These are phyloP conservation scores for Penicillium paradoxum DNA, from an alignment of 495 filamentous ascomycete genomes.

Conservation along the genomic window DNA sequence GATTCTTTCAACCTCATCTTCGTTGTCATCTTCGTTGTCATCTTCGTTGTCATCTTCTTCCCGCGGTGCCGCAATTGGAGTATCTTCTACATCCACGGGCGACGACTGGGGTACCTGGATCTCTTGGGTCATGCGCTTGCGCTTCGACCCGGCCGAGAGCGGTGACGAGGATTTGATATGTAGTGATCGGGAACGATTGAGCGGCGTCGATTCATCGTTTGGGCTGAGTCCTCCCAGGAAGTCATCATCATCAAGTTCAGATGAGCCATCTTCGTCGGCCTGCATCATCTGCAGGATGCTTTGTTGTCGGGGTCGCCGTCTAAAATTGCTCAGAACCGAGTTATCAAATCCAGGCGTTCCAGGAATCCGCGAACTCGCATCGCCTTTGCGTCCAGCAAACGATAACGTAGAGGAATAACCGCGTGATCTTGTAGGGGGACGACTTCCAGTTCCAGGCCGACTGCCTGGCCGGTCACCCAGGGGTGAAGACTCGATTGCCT, in stretches of 20 bases:
- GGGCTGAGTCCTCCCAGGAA: conserved; percentile 57
- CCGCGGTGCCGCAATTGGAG: background rate
- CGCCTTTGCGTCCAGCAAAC: conserved; percentile 39
- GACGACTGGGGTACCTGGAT: conserved; percentile 14
- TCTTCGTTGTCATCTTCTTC: background rate
- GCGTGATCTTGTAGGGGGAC: conserved; percentile 42
- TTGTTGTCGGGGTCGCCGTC: conserved; percentile 58
- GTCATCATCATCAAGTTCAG: conserved; percentile 47
- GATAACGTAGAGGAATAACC: conserved; percentile 46
- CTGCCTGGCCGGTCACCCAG: conserved; percentile 31
- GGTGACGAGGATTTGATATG: conserved; percentile 17
- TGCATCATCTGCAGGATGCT: conserved; percentile 64
- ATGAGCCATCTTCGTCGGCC: conserved; percentile 44
- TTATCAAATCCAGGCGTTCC: conserved; percentile 53
- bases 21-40: background rate
- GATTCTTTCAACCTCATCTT: background rate
- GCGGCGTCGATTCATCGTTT: conserved; percentile 62
- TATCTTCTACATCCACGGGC: conserved; percentile 18
- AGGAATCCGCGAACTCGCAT: conserved; percentile 35
- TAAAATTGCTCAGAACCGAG: conserved; percentile 57
- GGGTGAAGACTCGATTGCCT: conserved; percentile 41
- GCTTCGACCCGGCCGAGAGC: conserved; percentile 34
- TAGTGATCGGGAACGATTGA: conserved; percentile 41
- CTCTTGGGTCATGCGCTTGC: conserved; percentile 25
- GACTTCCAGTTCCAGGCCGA: conserved; percentile 37